phyloP scores from a whole-genome alignment of 2,329 filamentous ascomycete genomes.

The Trichoderma endophyticum region DNA sequence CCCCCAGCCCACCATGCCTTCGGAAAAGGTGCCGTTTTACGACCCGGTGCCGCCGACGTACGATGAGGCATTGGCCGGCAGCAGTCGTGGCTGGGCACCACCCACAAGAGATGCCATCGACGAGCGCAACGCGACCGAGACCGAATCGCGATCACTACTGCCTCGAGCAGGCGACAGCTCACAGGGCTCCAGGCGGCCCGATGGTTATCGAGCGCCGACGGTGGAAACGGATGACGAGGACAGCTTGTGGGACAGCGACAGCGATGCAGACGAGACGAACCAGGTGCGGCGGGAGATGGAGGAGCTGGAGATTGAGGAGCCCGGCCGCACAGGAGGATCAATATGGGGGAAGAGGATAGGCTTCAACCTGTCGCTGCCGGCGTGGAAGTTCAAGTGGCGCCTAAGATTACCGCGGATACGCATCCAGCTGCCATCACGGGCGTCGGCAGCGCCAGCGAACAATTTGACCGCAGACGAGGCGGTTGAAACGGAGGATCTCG shows the following conservation, averaged over 20 bases:
- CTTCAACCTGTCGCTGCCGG: constrained; percentile 50
- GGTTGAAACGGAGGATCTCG: constrained; percentile 22
- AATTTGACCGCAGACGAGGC: constrained; percentile 19
- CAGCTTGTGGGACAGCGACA: constrained; percentile 48
- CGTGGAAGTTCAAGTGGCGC: constrained; percentile 55
- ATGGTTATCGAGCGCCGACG: constrained; percentile 73
- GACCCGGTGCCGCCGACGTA: constrained; percentile 44
- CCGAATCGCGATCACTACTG: constrained; percentile 75
- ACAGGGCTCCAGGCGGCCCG: constrained; percentile 42
- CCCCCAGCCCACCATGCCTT: constrained; percentile 29
- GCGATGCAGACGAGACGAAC: constrained; percentile 53
- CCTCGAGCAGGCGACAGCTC: constrained; percentile 45
- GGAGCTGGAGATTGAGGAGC: constrained; percentile 83
- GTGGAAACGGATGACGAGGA: constrained; percentile 74
- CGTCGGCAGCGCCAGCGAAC: constrained; percentile 26
- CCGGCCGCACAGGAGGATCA: constrained; percentile 41
- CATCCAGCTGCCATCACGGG: constrained; percentile 45
- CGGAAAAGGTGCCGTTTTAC: constrained; percentile 42
- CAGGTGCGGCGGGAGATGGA: constrained; percentile 78
- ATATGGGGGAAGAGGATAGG: constrained; percentile 56
- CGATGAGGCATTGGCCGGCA: constrained; percentile 39
- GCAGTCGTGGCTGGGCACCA: constrained; percentile 28
- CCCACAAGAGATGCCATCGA: constrained; percentile 38
- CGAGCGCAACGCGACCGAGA: constrained; percentile 64
- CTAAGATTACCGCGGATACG: constrained; percentile 51